Conservation (phyloP, 2,329 filamentous ascomycete genomes). For the Geosmithia flava region DNA sequence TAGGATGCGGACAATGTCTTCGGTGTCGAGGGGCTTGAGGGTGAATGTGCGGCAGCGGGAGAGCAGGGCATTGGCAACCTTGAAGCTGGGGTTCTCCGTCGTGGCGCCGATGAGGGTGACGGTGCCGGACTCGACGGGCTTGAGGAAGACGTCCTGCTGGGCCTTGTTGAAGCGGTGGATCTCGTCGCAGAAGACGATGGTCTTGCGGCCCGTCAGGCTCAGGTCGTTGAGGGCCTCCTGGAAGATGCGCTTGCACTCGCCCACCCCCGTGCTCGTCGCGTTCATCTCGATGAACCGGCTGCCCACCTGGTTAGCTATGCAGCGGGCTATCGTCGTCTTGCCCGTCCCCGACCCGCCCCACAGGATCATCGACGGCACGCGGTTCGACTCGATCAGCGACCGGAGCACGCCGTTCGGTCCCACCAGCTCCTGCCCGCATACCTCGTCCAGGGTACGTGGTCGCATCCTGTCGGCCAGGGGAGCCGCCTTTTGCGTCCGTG, state of each 20-base stretch:
- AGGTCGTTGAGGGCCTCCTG: slow-evolving; percentile 71
- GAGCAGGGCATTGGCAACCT: slow-evolving; percentile 75
- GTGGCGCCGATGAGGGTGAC: slow-evolving; percentile 91
- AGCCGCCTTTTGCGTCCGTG: slow-evolving; percentile 58
- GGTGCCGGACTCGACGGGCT: slow-evolving; percentile 80
- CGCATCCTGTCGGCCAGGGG: slow-evolving; percentile 93
- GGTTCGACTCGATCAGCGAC: slow-evolving; percentile 71
- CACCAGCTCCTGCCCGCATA: slow-evolving; percentile 86
- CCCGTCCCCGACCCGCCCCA: slow-evolving; percentile 77
- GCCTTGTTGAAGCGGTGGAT: slow-evolving; percentile 85
- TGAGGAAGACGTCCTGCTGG: slow-evolving; percentile 91
- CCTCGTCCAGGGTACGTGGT: slow-evolving; percentile 69
- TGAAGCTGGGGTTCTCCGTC: slow-evolving; percentile 94
- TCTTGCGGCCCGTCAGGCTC: slow-evolving; percentile 71
- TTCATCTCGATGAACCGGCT: slow-evolving; percentile 93
- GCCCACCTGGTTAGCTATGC: slow-evolving; percentile 72
- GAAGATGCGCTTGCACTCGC: slow-evolving; percentile 88
- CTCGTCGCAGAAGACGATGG: slow-evolving; percentile 96
- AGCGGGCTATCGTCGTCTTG: slow-evolving; percentile 85
- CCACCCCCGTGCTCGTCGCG: slow-evolving; percentile 77
- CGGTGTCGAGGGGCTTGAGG: slow-evolving; percentile 58
- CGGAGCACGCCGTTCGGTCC: slow-evolving; percentile 74
- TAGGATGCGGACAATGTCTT: slow-evolving; percentile 63
- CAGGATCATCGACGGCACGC: slow-evolving; percentile 88
- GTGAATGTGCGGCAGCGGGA: slow-evolving; percentile 89